Evolutionary conservation across 179 eudicot genomes (phyloP).

Genomic region (Silene coronaria): DNA sequence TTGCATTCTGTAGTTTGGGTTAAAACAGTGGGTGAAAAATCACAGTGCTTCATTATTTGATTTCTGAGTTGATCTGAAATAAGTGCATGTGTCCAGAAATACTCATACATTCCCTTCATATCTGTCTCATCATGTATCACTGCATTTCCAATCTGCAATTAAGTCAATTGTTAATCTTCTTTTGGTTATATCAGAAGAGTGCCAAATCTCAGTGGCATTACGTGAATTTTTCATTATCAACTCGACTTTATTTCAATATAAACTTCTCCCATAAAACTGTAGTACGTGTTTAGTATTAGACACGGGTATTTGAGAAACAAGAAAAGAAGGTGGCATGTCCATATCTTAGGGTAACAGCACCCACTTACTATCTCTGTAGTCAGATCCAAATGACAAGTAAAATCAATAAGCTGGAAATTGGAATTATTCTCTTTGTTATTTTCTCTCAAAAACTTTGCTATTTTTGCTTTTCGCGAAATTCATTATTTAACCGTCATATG

Average conservation of each 20-base stretch:
- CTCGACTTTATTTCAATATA: no score
- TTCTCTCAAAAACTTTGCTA: background rate
- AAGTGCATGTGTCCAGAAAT: constrained; percentile 47
- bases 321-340: no score
- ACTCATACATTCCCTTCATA: constrained; percentile 37
- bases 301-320: no score
- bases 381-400: background rate
- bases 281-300: no score
- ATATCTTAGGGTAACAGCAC: background rate
- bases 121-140: constrained; percentile 44
- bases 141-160: constrained; percentile 62
- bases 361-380: background rate
- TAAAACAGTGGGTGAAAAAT: constrained; percentile 35
- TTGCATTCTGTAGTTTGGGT: constrained; percentile 27
- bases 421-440: constrained; percentile 8
- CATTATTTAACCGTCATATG: no score
- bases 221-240: no score
- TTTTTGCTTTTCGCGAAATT: no score
- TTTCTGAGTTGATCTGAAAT: constrained; percentile 50
- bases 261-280: no score
- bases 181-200: no score
- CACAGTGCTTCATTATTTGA: constrained; percentile 31
- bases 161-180: background rate
- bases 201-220: no score
- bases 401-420: background rate